Percentiles rank a stretch among this genome's conserved stretches.
These are phyloP conservation scores for Teratosphaeria pseudoeucalypti DNA, from an alignment of 2,329 filamentous ascomycete species.

Conservation along the genomic window DNA sequence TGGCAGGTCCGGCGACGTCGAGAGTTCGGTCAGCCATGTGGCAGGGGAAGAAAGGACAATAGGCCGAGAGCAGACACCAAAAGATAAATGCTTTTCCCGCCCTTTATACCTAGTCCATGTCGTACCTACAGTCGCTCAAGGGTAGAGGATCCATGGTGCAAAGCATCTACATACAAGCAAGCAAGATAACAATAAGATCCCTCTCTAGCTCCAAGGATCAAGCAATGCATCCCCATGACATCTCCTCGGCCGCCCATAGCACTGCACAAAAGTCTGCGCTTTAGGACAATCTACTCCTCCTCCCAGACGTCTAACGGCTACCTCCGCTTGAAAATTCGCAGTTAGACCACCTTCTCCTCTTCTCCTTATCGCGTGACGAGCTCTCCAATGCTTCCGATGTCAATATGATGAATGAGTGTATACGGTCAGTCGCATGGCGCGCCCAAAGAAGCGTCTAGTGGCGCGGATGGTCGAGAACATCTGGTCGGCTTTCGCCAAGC, in stretches of 20 bases:
- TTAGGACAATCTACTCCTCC: background rate
- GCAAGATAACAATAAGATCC: background rate
- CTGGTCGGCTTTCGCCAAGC: conserved; percentile 6
- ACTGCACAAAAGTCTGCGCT: background rate
- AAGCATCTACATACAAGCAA: background rate
- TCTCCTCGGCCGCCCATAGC: background rate
- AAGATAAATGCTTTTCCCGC: background rate
- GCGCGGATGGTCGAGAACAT: conserved; percentile 2
- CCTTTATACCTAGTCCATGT: background rate
- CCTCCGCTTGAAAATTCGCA: background rate
- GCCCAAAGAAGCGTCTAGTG: background rate
- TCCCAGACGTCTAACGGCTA: background rate
- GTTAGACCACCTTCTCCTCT: background rate
- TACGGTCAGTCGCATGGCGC: conserved; percentile 11
- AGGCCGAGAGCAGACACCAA: background rate
- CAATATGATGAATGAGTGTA: conserved; percentile 8
- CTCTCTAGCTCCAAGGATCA: background rate
- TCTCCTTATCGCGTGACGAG: background rate
- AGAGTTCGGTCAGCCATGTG: no score
- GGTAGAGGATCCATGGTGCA: background rate
- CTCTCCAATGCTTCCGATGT: background rate
- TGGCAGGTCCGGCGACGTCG: background rate
- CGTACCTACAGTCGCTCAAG: background rate
- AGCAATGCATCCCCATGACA: background rate
- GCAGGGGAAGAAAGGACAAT: no score